Conservation (phyloP, 768 basidiomycete species). For the Nidularia pulvinata region DNA sequence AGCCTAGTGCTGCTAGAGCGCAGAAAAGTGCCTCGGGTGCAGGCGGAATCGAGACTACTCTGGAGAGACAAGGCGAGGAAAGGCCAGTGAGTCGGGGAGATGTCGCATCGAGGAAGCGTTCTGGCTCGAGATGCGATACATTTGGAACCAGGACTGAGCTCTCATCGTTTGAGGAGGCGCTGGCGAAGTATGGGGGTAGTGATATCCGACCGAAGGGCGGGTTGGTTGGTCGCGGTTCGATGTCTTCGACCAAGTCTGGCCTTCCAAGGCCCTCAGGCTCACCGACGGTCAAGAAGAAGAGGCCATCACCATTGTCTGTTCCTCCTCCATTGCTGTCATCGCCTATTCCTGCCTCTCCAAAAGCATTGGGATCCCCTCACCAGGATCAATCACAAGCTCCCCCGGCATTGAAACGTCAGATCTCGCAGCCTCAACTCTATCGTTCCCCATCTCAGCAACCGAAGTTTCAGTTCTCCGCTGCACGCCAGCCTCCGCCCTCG, state of each 20-base stretch:
- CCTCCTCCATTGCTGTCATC: conserved; percentile 14
- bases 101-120: conserved; percentile 36
- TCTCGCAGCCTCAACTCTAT: conserved; percentile 7
- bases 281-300: conserved; percentile 17
- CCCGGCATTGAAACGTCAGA: conserved; percentile 1
- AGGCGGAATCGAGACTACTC: neutral
- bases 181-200: conserved; percentile 35
- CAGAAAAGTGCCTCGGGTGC: conserved; percentile 1
- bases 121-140: conserved; percentile 55
- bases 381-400: neutral
- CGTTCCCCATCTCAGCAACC: conserved; percentile 7
- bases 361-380: neutral
- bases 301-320: conserved; percentile 24
- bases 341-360: conserved; percentile 10
- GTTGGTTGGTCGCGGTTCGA: conserved; percentile 1
- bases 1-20: neutral
- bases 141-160: conserved; percentile 55
- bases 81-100: conserved; percentile 13
- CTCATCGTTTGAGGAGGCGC: conserved; percentile 42
- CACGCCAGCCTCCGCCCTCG: conserved; percentile 4
- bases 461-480: neutral
- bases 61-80: too few relatives aligned
- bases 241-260: conserved; percentile 9
- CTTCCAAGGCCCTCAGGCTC: conserved; percentile 5
- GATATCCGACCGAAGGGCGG: conserved; percentile 12